Percentiles rank a stretch among this genome's conserved stretches.
These are phyloP conservation scores for Aspergillus nomiae DNA, from an alignment of 2,329 filamentous ascomycete genomes.

Conservation along the genomic window DNA sequence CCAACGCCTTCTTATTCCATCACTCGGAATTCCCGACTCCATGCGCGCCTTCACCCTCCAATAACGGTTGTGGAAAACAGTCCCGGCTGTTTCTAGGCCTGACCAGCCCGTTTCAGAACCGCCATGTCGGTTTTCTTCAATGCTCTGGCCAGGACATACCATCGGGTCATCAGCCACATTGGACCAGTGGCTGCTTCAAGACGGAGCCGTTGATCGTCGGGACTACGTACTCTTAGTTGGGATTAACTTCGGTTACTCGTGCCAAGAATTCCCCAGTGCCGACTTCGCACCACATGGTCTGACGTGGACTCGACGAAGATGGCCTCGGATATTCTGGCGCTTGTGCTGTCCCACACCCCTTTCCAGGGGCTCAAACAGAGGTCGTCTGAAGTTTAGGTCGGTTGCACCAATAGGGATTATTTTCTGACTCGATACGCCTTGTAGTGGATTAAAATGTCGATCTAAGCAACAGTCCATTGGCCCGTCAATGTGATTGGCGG, in stretches of 20 bases:
- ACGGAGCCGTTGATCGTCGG: background rate
- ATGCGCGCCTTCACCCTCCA: background rate
- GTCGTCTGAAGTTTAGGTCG: background rate
- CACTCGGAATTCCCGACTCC: background rate
- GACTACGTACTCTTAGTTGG: background rate
- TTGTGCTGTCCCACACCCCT: background rate
- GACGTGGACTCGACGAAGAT: background rate
- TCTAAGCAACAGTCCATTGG: background rate
- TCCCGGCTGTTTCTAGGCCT: background rate
- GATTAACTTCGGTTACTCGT: background rate
- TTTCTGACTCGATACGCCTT: background rate
- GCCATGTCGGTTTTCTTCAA: background rate
- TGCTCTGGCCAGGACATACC: background rate
- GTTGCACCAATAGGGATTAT: background rate
- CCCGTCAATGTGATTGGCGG: background rate
- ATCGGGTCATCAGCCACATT: background rate
- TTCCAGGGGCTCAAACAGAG: constrained; percentile 1
- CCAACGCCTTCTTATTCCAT: background rate
- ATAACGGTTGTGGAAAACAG: background rate
- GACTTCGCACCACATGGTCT: background rate
- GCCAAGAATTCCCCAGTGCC: background rate
- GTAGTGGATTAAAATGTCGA: background rate
- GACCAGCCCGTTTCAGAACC: background rate
- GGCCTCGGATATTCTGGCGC: background rate
- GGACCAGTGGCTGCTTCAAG: background rate